These are phyloP conservation scores for Clarireedia sp. DNA, from an alignment of 2,329 filamentous ascomycete genomes.

Conservation along the genomic window DNA sequence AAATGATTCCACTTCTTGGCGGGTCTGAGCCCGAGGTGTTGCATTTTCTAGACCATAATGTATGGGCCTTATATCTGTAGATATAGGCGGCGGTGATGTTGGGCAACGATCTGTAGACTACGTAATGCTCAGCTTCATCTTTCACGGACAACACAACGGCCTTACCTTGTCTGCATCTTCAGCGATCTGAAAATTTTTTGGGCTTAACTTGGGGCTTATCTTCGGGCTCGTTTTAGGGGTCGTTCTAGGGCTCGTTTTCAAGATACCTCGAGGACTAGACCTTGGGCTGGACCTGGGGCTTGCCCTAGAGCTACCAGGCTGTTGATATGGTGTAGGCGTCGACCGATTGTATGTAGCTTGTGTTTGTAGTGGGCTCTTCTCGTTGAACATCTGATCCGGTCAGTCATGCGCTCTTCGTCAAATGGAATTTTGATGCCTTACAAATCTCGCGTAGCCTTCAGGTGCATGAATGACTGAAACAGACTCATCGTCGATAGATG, in stretches of 20 bases:
- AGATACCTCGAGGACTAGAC: not conserved
- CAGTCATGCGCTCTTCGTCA: not conserved
- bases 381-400: not conserved
- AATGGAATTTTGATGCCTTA: constrained; percentile 33
- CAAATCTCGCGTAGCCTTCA: constrained; percentile 73
- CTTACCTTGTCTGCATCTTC: constrained; percentile 21
- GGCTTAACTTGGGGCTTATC: constrained; percentile 1
- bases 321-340: constrained; percentile 28
- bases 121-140: not conserved
- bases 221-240: not conserved
- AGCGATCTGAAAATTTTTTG: not conserved
- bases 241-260: constrained; percentile 1
- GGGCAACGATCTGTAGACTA: constrained; percentile 25
- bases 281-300: constrained; percentile 1
- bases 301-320: constrained; percentile 16
- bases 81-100: constrained; percentile 58
- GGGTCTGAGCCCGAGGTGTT: constrained; percentile 77
- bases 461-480: constrained; percentile 89
- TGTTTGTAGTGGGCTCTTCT: not conserved
- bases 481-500: constrained; percentile 63
- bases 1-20: constrained; percentile 60
- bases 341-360: constrained; percentile 20
- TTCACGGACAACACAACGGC: not conserved
- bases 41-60: constrained; percentile 59
- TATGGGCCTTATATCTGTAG: constrained; percentile 62